phyloP scores from a whole-genome alignment of 164 flowering plant species.

The Liriodendron chinense region DNA sequence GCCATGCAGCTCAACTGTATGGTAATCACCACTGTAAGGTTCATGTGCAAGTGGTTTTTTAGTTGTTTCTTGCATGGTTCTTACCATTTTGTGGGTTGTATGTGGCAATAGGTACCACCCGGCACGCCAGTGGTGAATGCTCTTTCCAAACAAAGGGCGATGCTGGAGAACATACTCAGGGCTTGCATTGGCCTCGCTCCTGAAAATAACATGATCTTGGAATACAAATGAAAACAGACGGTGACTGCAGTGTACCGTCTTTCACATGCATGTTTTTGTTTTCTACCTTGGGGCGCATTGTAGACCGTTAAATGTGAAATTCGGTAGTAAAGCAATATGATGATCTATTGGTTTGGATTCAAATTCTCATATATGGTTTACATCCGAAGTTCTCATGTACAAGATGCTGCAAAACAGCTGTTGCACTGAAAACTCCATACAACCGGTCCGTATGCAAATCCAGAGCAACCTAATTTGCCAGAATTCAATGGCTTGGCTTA shows the following conservation, averaged over 20 bases:
- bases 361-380: too few relatives aligned
- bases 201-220: constrained; percentile 76
- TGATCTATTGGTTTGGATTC: background rate
- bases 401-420: too few relatives aligned
- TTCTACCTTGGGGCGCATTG: background rate
- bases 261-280: background rate
- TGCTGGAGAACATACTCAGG: constrained; percentile 98
- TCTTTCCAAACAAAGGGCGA: constrained; percentile 91
- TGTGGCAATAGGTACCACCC: constrained; percentile 76
- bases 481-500: too few relatives aligned
- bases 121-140: constrained; percentile 99
- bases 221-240: constrained; percentile 27
- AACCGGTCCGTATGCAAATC: too few relatives aligned
- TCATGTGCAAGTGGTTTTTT: background rate
- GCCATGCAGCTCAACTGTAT: too few relatives aligned
- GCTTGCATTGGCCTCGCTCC: constrained; percentile 98
- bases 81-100: background rate
- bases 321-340: background rate
- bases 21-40: background rate
- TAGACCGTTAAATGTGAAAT: background rate
- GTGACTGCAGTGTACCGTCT: background rate
- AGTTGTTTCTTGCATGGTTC: background rate
- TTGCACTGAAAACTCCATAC: too few relatives aligned
- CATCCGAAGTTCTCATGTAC: too few relatives aligned
- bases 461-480: too few relatives aligned